Evolutionary conservation across 208 protist species (phyloP).

Genomic region (Crithidia sp.): DNA sequence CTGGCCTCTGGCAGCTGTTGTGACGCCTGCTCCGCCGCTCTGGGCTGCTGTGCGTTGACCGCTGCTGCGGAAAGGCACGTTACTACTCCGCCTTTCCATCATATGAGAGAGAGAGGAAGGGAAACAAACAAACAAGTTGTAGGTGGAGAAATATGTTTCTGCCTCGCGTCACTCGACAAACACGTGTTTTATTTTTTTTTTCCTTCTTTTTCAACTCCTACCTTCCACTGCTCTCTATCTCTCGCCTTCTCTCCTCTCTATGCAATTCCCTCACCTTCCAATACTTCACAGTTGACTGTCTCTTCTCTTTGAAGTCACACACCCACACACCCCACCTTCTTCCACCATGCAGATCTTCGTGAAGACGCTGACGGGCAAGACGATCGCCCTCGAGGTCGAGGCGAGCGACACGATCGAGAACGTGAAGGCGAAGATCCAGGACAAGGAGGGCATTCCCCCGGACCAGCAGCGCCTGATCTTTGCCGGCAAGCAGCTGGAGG

Average conservation of each 20-base stretch:
- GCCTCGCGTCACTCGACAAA: too few relatives aligned
- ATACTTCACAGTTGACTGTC: not conserved
- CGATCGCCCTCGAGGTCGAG: slow-evolving; percentile 98
- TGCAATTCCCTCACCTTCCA: not conserved
- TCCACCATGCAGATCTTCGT: slow-evolving; percentile 96
- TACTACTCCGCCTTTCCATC: too few relatives aligned
- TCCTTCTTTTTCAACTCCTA: not conserved
- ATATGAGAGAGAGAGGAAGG: too few relatives aligned
- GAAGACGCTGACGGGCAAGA: slow-evolving; percentile 98
- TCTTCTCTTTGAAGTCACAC: not conserved
- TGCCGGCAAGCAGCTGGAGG: slow-evolving; percentile 98
- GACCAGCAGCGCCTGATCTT: slow-evolving; percentile 95
- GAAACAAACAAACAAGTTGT: not conserved
- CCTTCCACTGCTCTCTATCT: not conserved
- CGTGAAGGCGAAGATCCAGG: slow-evolving; percentile 99
- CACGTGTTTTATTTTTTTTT: not conserved
- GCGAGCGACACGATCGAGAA: slow-evolving; percentile 96
- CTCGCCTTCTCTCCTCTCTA: not conserved
- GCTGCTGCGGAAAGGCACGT: too few relatives aligned
- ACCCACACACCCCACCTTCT: slow-evolving; percentile 54
- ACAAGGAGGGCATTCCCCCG: slow-evolving; percentile 98
- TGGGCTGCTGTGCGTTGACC: too few relatives aligned
- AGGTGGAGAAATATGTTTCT: not conserved
- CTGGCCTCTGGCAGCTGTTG: too few relatives aligned
- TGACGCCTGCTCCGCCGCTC: too few relatives aligned